Percentiles rank a stretch among this genome's conserved stretches.
Evolutionary conservation across 441 rosid genomes (phyloP).

Genomic region (Breynia disticha): DNA sequence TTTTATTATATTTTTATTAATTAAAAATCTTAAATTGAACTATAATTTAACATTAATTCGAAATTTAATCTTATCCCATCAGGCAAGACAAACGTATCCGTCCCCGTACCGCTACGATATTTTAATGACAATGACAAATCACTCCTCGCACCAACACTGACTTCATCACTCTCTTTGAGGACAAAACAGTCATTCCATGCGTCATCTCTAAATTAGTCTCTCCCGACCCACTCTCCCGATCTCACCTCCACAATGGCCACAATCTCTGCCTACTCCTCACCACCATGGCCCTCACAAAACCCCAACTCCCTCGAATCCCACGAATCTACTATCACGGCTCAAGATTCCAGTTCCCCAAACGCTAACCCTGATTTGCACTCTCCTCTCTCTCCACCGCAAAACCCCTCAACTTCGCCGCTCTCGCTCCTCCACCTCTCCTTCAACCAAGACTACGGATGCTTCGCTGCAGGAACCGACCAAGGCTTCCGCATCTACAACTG

Average conservation of each 20-base stretch:
- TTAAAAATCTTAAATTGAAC: too few species aligned
- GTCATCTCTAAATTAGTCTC: constrained; percentile 1
- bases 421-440: constrained; percentile 39
- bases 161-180: too few species aligned
- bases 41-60: too few species aligned
- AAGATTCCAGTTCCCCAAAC: constrained; percentile 34
- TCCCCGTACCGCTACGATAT: too few species aligned
- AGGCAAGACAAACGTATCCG: too few species aligned
- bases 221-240: constrained; percentile 7
- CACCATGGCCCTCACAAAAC: constrained; percentile 10
- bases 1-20: too few species aligned
- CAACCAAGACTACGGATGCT: constrained; percentile 73
- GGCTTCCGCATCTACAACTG: constrained; percentile 89
- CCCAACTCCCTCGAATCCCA: constrained; percentile 15
- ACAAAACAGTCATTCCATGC: neutral
- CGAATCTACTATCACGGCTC: constrained; percentile 26
- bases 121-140: too few species aligned
- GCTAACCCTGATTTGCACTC: constrained; percentile 18
- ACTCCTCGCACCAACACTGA: too few species aligned
- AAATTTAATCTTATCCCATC: too few species aligned
- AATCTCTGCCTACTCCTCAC: constrained; percentile 45
- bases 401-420: constrained; percentile 13
- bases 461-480: constrained; percentile 68
- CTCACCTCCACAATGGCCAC: constrained; percentile 40
- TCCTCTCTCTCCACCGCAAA: constrained; percentile 10